Base-by-base conservation (phyloP, 306 rosid species). In the Casuarina glauca region DNA sequence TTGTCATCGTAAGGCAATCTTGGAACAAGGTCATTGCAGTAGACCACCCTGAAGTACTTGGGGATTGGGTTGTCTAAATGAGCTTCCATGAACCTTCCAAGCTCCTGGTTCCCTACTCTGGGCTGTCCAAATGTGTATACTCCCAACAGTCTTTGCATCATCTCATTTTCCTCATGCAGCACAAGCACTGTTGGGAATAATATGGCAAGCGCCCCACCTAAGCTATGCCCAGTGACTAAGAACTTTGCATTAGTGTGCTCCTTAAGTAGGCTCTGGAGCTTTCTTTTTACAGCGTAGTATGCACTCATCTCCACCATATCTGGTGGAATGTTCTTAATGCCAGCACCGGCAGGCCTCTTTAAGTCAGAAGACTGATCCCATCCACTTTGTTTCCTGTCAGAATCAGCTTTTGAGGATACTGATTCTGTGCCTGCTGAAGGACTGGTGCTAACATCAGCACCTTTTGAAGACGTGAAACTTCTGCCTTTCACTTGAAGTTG, bases 91-190 rank as follows among this genome's bases (percentile, higher is more conserved):
- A 82, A 89, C 73, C 82, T 84, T 46, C 87, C 94, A 43, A 93
- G 91, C 69, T 84, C 76, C 75, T 79, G 48, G 77, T 93, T 58
- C 32, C 96, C 94, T 49, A 93, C 74, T 75, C 97, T 81, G 7
- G 97, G 96, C 76, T 93, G 97, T 53, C 96, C 97, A 69, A 82
- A 93, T 42, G 97, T 93, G 83, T 91, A 89, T 39, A 93, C 86
- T 55, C 88, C 85, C 79, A 84, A 63, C 79, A 93, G 53, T 86
- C 85, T 88, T 42, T 82, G 79, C 90, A 93, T 87, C n/a, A 87
- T 61, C 81, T 88, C 83, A 76, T 6, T 81, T 83, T 91, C 91
- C 77, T 82, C 78, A 5, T 93, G 90, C 79, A 85, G 76, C 75
- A 88, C 88, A 74, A 93, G 84, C 75, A 93, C 87, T 3, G 88